A percentile compares a stretch with the other conserved stretches of the same genome.
Conservation (phyloP, 805 yeast genomes). For the Candida railenensis region DNA sequence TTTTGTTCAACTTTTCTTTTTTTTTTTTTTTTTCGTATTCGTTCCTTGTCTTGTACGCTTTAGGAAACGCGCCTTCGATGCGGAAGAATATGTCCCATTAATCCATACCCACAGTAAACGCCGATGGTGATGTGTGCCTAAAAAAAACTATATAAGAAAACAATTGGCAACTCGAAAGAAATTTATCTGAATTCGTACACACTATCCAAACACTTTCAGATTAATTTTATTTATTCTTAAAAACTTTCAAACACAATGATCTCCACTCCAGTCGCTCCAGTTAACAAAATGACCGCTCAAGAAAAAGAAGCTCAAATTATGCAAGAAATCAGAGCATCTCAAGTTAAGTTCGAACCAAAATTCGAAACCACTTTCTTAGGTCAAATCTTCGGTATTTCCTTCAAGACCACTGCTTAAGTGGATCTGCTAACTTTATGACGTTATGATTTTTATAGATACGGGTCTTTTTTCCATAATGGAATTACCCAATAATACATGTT, state of each 20-base stretch:
- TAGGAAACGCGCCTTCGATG: not conserved
- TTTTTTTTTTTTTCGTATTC: not conserved
- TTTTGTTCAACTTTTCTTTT: not conserved
- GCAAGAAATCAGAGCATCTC: constrained; percentile 40
- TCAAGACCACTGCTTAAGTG: constrained; percentile 15
- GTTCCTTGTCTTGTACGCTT: not conserved
- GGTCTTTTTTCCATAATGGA: not conserved
- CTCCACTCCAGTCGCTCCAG: constrained; percentile 1
- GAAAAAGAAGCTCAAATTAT: constrained; percentile 47
- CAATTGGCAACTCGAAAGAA: not conserved
- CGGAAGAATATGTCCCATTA: constrained; percentile 1
- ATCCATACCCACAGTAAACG: not conserved
- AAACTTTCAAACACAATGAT: not conserved
- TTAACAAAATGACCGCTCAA: constrained; percentile 30
- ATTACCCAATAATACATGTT: not conserved
- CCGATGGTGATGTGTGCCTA: not conserved
- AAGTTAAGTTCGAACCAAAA: constrained; percentile 35
- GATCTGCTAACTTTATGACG: not conserved
- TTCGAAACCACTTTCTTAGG: constrained; percentile 43
- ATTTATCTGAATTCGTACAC: too few species aligned
- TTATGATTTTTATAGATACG: not conserved
- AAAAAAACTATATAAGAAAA: not conserved
- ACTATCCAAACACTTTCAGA: not conserved
- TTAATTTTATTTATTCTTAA: not conserved
- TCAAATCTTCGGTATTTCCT: constrained; percentile 36